Base-by-base conservation (phyloP, 345 rosid species). In the Gossypium ekmanianum region DNA sequence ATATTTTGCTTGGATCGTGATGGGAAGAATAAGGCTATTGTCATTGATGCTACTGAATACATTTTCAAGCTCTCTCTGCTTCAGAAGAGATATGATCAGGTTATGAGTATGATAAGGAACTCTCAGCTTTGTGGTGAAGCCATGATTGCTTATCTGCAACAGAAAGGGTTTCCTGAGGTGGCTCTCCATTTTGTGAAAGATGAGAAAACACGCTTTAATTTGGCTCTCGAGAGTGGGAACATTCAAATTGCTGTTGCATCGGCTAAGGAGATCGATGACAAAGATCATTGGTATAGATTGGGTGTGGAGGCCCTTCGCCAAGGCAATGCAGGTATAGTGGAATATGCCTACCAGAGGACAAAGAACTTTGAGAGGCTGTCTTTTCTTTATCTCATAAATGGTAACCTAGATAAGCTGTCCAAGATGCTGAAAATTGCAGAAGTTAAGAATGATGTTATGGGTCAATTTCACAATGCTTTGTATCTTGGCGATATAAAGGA, bases 291-390 rank as follows among this genome's bases (percentile, higher is more conserved):
- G 98, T 91, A 92, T 54, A 87, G 86, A 70, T 78, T 94, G 62
- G 98, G 98, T 41, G 98, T 94, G 79, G 97, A 94, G 85, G 98
- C 98, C 68, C 98, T 94, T 83, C 97, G 97, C 74, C 98, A 94
- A 78, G 98, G 41, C 41, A 34, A 34, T 34, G 41, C 41, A 34
- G 41, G 41, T 34, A 34, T 34, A 5, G 41, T 34, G 41, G 41
- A 34, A 34, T 34, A 34, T 34, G 41, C 41, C 41, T 34, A 34
- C 41, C 41, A 34, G 41, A 34, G 41, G 41, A 34, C 41, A 34
- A 34, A 34, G 41, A 34, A 34, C 41, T 34, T 34, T 34, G 41
- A 47, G 51, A 47, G 59, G 24, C 20, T 94, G 11, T 94, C 98
- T 41, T 94, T 94, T 72, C 92, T 94, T 3, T 94, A 94, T 85